Base-by-base conservation (phyloP, 2,329 filamentous ascomycete species). In the Saccharata proteae region DNA sequence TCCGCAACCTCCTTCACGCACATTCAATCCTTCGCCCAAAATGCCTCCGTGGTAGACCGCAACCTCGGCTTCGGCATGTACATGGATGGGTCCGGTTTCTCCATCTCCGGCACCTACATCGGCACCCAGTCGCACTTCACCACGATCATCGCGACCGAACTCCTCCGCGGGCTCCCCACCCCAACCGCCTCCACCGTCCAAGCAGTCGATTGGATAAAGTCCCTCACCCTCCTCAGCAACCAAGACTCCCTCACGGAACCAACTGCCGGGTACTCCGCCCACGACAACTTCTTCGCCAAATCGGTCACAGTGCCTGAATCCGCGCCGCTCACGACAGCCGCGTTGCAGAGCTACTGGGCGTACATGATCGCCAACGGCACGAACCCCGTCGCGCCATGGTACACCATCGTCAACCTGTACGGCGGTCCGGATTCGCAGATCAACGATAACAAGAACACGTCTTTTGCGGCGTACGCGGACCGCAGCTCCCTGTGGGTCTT, bases 51-150 rank as follows among this genome's bases (percentile, higher is more conserved):
- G 2, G 44, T 64, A 6, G 59, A 60, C 30, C 44, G 50, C 31
- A 54, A 58, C 22, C 46, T 61, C 16, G 55, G 55, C 1, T 56
- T 59, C 24, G 58, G 58, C 6, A 49, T 59, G 26, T 58, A 62
- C 38, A 44, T 59, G 17, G 56, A 63, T 30, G 48, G 46, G 18
- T 39, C 37, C 20, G 38, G 42, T 6, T 58, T 55, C 43, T 48
- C 39, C 18, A 38, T 63, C 19, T 47, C 46, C 24, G 61, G 61
- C 12, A 55, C 53, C 34, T 63, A 59, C 43, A 55, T 60, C 29
- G 58, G 55, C 21, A 38, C 44, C 23, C 38, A 46, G 3, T 38
- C 40, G 4, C 49, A 52, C n/a, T 60, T 61, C 47, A 55, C 53
- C 29, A 34, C 38, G 12, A 53, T 44, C 9, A 51, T 62, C 15